These are phyloP conservation scores for Tricholoma furcatifolium DNA, from an alignment of 768 basidiomycete species.

Conservation along the genomic window DNA sequence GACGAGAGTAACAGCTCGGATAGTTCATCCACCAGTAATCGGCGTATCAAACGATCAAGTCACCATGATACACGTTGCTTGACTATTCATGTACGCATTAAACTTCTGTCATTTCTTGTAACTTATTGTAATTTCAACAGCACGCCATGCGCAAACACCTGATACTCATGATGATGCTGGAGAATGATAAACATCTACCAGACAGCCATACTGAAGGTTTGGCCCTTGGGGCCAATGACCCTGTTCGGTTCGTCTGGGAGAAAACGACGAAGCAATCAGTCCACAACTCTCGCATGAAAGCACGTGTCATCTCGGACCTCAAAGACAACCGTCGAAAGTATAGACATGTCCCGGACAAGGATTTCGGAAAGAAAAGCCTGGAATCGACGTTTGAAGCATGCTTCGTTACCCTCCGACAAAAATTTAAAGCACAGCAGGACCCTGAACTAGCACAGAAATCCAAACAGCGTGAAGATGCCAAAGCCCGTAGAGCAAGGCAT, in stretches of 20 bases:
- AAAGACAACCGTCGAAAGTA: constrained; percentile 55
- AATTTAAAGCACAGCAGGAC: constrained; percentile 54
- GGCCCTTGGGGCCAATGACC: constrained; percentile 41
- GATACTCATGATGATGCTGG: constrained; percentile 55
- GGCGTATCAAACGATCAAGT: constrained; percentile 45
- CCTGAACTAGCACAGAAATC: constrained; percentile 3
- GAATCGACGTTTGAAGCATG: constrained; percentile 69
- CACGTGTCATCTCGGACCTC: constrained; percentile 58
- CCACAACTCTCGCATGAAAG: constrained; percentile 73
- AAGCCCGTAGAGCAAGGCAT: constrained; percentile 62
- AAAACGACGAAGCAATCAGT: constrained; percentile 74
- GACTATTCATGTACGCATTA: constrained; percentile 58
- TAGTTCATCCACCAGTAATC: constrained; percentile 28
- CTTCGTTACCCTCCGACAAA: constrained; percentile 66
- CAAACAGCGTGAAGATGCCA: constrained; percentile 57
- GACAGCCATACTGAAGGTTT: constrained; percentile 59
- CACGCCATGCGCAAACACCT: constrained; percentile 71
- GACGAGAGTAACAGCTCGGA: constrained; percentile 34
- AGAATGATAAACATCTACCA: constrained; percentile 57
- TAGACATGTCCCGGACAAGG: constrained; percentile 61
- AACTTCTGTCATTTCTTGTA: not conserved
- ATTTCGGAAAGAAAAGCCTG: constrained; percentile 60
- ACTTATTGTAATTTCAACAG: constrained; percentile 31
- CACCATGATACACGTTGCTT: constrained; percentile 65
- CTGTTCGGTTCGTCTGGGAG: constrained; percentile 78